phyloP scores from a whole-genome alignment of 1,139 yeast genomes.

The Diutina rugosa region DNA sequence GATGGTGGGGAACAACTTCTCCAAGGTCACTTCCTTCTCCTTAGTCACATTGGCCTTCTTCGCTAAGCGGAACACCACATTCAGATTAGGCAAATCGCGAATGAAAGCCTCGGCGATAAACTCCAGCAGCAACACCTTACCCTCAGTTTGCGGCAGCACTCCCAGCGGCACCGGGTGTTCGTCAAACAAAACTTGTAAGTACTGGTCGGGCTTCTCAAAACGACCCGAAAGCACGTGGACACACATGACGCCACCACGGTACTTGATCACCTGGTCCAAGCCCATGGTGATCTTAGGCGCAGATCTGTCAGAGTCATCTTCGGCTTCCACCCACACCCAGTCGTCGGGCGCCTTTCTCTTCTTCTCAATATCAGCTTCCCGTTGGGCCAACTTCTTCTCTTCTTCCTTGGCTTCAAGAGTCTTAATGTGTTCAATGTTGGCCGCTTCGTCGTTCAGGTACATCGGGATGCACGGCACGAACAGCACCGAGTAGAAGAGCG shows the following conservation, averaged over 20 bases:
- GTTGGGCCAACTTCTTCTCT: slow-evolving; percentile 13
- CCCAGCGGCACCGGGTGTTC: slow-evolving; percentile 51
- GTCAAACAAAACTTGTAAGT: slow-evolving; percentile 49
- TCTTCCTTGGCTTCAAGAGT: slow-evolving; percentile 22
- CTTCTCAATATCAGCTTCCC: slow-evolving; percentile 11
- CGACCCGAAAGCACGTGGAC: slow-evolving; percentile 39
- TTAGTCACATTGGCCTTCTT: slow-evolving; percentile 34
- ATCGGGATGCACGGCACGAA: slow-evolving; percentile 55
- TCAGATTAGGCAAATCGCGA: slow-evolving; percentile 57
- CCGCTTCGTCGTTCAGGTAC: slow-evolving; percentile 25
- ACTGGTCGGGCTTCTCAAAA: slow-evolving; percentile 33
- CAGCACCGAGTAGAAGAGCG: slow-evolving; percentile 41
- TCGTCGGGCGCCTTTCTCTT: slow-evolving; percentile 42
- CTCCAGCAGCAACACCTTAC: slow-evolving; percentile 21
- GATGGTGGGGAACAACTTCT: slow-evolving; percentile 34
- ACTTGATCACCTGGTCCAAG: slow-evolving; percentile 36
- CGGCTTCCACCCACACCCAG: slow-evolving; percentile 53
- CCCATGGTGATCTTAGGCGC: slow-evolving; percentile 37
- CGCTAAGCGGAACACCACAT: slow-evolving; percentile 40
- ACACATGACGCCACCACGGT: slow-evolving; percentile 50
- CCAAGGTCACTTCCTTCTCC: slow-evolving; percentile 36
- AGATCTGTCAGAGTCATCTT: slow-evolving; percentile 28
- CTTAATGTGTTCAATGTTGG: slow-evolving; percentile 31
- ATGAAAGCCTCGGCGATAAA: slow-evolving; percentile 48
- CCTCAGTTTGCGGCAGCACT: slow-evolving; percentile 31